Evolutionary conservation across 2,329 filamentous ascomycete species (phyloP), one percentile per base, ranked within the genome.

Genomic region (Fusarium paranaense): DNA sequence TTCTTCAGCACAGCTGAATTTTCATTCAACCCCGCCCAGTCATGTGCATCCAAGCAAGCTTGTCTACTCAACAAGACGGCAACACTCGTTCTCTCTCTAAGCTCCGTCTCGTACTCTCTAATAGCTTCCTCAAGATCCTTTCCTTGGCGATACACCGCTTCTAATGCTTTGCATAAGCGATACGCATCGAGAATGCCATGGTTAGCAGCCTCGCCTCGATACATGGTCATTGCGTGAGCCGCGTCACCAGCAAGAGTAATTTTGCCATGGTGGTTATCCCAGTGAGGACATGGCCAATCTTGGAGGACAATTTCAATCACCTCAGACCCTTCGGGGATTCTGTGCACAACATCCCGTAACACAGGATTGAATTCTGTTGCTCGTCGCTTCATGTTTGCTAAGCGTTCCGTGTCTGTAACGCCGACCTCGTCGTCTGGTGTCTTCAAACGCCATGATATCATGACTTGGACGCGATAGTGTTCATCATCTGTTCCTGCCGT

Each of bases 201-300:
- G 63, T 85, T 85, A 9, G 78, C 81, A 1, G 79, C 83, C 62
- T 85, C 83, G 30, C 83, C 83, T 18, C 83, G 80, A 62, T 81
- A 89, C 87, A 89, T 89, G 33, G 87, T 88, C 88, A 90, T 90
- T n/a, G 88, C 85, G 77, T 90, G 88, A 0, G 88, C 88, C 2
- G 88, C 85, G 75, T 90, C 89, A 5, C 89, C 88, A 5, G 85
- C 81, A 1, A 90, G 78, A 2, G 87, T 87, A 4, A 87, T 83
- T 1, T 82, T 80, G 5, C 87, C 87, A 45, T 79, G 76, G 14
- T 74, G 77, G 57, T 85, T 85, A 67, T 85, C 80, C 85, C 86
- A 88, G 8, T 78, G 75, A 2, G 78, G 79, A 30, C 78, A 80
- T 0, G 82, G 83, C 69, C 83, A 81, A 71, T 85, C 84, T 42